Conservation (phyloP, 2,329 filamentous ascomycete genomes). For the Meredithiella fracta region DNA sequence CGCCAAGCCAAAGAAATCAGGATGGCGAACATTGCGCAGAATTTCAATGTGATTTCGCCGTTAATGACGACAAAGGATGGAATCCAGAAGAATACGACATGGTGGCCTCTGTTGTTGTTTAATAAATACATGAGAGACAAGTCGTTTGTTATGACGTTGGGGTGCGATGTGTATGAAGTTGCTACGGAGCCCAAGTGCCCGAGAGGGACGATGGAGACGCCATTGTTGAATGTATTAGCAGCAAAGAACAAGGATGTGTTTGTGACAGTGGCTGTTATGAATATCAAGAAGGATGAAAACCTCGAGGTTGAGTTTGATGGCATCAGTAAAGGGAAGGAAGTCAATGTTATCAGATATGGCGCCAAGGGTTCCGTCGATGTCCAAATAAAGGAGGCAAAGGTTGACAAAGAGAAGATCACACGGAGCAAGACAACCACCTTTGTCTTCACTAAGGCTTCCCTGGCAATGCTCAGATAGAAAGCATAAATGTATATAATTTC, state of each 20-base stretch:
- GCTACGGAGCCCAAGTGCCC: conserved; percentile 51
- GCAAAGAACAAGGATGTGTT: conserved; percentile 39
- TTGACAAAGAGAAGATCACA: conserved; percentile 34
- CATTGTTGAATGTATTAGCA: conserved; percentile 54
- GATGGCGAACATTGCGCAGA: conserved; percentile 67
- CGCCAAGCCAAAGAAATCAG: conserved; percentile 53
- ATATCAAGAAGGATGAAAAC: conserved; percentile 45
- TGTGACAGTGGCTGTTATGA: conserved; percentile 55
- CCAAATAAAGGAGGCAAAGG: conserved; percentile 38
- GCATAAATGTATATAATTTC: not conserved
- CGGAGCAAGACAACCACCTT: conserved; percentile 34
- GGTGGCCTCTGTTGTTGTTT: conserved; percentile 58
- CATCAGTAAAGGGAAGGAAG: conserved; percentile 26
- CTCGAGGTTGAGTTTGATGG: conserved; percentile 46
- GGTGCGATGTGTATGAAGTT: conserved; percentile 46
- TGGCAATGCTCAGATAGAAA: conserved; percentile 48
- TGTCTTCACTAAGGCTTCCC: conserved; percentile 48
- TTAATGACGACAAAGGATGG: conserved; percentile 53
- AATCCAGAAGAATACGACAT: conserved; percentile 54
- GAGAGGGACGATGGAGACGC: conserved; percentile 46
- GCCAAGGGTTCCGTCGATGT: conserved; percentile 38
- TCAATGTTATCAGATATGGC: conserved; percentile 47
- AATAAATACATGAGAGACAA: conserved; percentile 50
- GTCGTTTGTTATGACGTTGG: conserved; percentile 49
- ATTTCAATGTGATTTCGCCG: conserved; percentile 61